A percentile compares a stretch with the other conserved stretches of the same genome.
These are phyloP conservation scores for Starmerella vaccinii DNA, from an alignment of 805 yeast genomes.

Conservation along the genomic window DNA sequence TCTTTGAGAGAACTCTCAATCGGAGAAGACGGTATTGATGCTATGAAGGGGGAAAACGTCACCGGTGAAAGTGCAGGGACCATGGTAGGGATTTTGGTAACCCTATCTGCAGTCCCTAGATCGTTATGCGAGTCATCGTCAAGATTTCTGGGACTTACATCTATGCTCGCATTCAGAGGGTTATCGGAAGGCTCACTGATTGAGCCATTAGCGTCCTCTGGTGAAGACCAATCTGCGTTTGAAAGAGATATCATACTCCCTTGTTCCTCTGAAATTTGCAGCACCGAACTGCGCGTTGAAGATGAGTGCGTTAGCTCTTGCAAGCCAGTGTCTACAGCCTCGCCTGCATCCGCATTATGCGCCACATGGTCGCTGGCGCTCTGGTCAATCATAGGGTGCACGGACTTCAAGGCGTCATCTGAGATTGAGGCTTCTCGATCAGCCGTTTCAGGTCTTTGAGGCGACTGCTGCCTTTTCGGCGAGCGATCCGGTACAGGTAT, in stretches of 20 bases:
- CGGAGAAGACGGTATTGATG: neutral
- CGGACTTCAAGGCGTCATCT: neutral
- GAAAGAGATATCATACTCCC: too few species aligned
- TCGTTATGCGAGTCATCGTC: too few species aligned
- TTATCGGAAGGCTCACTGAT: too few species aligned
- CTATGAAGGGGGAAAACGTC: conserved; percentile 5
- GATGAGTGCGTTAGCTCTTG: neutral
- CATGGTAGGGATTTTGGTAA: neutral
- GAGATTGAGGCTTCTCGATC: neutral
- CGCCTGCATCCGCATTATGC: neutral
- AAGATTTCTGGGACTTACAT: too few species aligned
- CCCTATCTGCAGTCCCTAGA: too few species aligned
- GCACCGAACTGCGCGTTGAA: neutral
- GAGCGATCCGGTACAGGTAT: conserved; percentile 1
- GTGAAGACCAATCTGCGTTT: too few species aligned
- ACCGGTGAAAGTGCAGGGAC: neutral
- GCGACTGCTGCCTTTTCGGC: neutral
- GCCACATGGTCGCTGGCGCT: neutral
- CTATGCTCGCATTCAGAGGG: too few species aligned
- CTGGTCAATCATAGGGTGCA: neutral
- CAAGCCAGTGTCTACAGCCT: neutral
- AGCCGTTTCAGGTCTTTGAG: neutral
- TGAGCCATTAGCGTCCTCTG: too few species aligned
- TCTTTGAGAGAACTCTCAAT: neutral
- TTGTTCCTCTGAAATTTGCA: neutral